Conservation (phyloP, 1,284 basidiomycete species). For the Papiliotrema nemorosa region DNA sequence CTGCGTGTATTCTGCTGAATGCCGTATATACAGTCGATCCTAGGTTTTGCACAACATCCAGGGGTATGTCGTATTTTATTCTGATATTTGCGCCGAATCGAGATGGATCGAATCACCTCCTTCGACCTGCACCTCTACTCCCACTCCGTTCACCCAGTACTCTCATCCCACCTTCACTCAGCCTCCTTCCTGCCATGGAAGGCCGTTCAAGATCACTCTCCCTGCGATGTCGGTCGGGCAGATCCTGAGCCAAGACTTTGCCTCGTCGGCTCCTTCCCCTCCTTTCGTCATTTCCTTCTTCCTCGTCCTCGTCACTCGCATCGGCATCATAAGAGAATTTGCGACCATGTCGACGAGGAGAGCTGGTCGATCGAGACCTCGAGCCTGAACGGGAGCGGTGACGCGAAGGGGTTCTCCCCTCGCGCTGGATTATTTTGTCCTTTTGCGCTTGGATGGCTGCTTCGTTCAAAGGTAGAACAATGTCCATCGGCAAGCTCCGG, state of each 20-base stretch:
- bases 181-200: not conserved
- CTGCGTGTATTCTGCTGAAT: too few relatives aligned
- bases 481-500: constrained; percentile 43
- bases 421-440: not conserved
- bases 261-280: constrained; percentile 2
- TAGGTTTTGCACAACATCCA: too few relatives aligned
- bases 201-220: not conserved
- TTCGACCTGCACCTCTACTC: not conserved
- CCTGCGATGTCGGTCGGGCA: not conserved
- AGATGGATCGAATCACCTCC: too few relatives aligned
- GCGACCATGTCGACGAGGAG: not conserved
- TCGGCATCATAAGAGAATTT: constrained; percentile 6
- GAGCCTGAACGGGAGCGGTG: not conserved
- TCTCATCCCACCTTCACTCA: constrained; percentile 3
- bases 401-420: not conserved
- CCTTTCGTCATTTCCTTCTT: too few relatives aligned
- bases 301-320: constrained; percentile 4
- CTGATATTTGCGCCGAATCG: too few relatives aligned
- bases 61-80: too few relatives aligned
- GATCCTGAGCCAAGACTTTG: constrained; percentile 1
- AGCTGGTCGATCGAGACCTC: not conserved
- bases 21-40: too few relatives aligned
- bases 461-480: constrained; percentile 25
- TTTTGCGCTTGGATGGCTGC: constrained; percentile 20
- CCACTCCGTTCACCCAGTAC: constrained; percentile 2